These are phyloP conservation scores for Cytospora leucostoma DNA, from an alignment of 2,329 filamentous ascomycete genomes.

Conservation along the genomic window DNA sequence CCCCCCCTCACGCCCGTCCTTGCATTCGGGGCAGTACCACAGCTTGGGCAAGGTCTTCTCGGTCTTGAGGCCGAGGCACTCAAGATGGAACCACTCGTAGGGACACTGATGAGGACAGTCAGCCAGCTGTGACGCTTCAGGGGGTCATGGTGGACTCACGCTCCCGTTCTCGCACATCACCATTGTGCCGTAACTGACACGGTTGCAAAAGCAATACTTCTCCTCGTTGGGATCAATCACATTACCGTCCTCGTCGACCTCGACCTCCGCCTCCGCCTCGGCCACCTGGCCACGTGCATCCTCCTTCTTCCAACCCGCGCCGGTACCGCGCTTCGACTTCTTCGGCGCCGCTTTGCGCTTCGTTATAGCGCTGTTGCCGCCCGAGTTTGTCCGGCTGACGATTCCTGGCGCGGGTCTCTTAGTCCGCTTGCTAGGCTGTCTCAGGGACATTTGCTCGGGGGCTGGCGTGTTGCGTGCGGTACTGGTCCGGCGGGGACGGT, in stretches of 20 bases:
- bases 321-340: slow-evolving; percentile 56
- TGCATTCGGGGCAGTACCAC: slow-evolving; percentile 83
- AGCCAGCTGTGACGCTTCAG: slow-evolving; percentile 19
- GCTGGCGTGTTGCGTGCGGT: slow-evolving; percentile 60
- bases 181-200: slow-evolving; percentile 82
- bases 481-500: slow-evolving; percentile 57
- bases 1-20: slow-evolving; percentile 60
- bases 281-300: slow-evolving; percentile 44
- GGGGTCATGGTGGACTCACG: slow-evolving; percentile 51
- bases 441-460: slow-evolving; percentile 44
- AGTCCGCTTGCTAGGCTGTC: slow-evolving; percentile 56
- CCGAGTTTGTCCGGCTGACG: slow-evolving; percentile 63
- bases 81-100: slow-evolving; percentile 82
- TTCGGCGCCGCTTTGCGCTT: slow-evolving; percentile 69
- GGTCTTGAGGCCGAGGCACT: slow-evolving; percentile 69
- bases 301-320: slow-evolving; percentile 42
- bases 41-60: slow-evolving; percentile 73
- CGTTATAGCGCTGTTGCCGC: slow-evolving; percentile 65
- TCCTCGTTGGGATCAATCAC: slow-evolving; percentile 74
- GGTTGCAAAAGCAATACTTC: slow-evolving; percentile 75
- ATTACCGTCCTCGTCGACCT: slow-evolving; percentile 68
- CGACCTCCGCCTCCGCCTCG: slow-evolving; percentile 53
- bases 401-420: slow-evolving; percentile 74
- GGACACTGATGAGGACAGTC: slow-evolving; percentile 61
- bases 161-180: slow-evolving; percentile 79